Percentiles rank a stretch among this genome's conserved stretches.
phyloP scores from a whole-genome alignment of 768 basidiomycete genomes.

The Tephrocybe sp. region DNA sequence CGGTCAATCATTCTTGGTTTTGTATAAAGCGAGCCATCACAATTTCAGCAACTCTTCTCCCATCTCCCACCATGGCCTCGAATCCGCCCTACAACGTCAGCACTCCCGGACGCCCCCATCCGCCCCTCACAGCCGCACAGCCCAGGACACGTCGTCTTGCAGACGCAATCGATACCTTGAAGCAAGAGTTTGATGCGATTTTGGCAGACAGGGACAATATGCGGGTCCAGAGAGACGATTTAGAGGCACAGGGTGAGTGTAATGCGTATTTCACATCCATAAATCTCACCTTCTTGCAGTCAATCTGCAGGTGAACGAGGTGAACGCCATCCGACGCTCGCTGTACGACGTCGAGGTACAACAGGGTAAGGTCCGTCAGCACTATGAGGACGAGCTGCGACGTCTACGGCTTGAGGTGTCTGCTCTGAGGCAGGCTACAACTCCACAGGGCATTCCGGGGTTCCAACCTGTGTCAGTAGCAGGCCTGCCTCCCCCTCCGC shows the following conservation, averaged over 20 bases:
- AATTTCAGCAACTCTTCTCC: constrained; percentile 6
- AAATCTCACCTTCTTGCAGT: constrained; percentile 41
- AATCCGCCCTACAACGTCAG: constrained; percentile 4
- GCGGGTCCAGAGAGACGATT: constrained; percentile 86
- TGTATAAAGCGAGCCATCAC: constrained; percentile 17
- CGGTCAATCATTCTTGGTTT: constrained; percentile 16
- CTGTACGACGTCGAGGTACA: constrained; percentile 91
- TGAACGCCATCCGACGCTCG: constrained; percentile 85
- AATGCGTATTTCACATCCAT: neutral
- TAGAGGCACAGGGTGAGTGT: constrained; percentile 78
- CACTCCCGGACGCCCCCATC: neutral
- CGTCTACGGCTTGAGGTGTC: constrained; percentile 72
- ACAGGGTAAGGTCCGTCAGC: constrained; percentile 81
- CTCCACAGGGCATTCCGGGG: constrained; percentile 19
- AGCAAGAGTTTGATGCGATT: constrained; percentile 76
- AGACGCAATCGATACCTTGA: constrained; percentile 76
- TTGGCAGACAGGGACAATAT: constrained; percentile 53
- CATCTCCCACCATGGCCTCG: constrained; percentile 8
- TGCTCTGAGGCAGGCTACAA: constrained; percentile 16
- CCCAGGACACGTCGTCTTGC: constrained; percentile 42
- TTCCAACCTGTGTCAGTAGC: constrained; percentile 13
- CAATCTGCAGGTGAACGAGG: constrained; percentile 81
- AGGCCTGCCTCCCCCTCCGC: constrained; percentile 1
- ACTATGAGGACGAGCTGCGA: constrained; percentile 83
- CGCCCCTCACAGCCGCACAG: neutral